Conservation (phyloP, 2,329 filamentous ascomycete genomes). For the Trichoderma koningiopsis region DNA sequence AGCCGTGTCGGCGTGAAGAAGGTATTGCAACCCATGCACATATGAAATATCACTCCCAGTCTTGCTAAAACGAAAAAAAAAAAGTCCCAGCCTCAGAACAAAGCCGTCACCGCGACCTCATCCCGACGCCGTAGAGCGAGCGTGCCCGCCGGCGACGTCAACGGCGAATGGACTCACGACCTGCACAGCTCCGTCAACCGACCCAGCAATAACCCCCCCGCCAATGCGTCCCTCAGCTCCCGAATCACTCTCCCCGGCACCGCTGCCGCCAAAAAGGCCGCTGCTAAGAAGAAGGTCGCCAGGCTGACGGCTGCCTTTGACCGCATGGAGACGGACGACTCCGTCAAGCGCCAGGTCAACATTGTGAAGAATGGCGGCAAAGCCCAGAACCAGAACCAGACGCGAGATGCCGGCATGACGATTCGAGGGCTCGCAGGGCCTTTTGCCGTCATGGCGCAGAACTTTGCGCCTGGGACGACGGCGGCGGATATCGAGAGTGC, state of each 20-base stretch:
- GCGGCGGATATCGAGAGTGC: conserved; percentile 82
- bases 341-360: conserved; percentile 43
- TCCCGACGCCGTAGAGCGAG: conserved; percentile 38
- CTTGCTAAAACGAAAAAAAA: neutral
- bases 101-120: conserved; percentile 5
- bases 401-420: conserved; percentile 55
- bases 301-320: conserved; percentile 51
- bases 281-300: conserved; percentile 31
- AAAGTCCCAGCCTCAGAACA: conserved; percentile 34
- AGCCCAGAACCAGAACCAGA: conserved; percentile 26
- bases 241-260: conserved; percentile 48
- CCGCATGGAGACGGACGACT: conserved; percentile 41
- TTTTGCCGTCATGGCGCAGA: conserved; percentile 73
- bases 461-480: conserved; percentile 80
- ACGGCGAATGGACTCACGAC: conserved; percentile 72
- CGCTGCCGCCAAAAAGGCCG: conserved; percentile 23
- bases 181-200: conserved; percentile 55
- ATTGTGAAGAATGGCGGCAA: conserved; percentile 28
- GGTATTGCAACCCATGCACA: conserved; percentile 45
- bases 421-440: conserved; percentile 76
- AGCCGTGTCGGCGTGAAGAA: conserved; percentile 75
- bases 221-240: conserved; percentile 47
- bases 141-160: conserved; percentile 56
- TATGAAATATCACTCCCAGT: neutral
- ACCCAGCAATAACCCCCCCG: conserved; percentile 28